These are phyloP conservation scores for Penicillium sp. DNA, from an alignment of 2,329 filamentous ascomycete species.

Conservation along the genomic window DNA sequence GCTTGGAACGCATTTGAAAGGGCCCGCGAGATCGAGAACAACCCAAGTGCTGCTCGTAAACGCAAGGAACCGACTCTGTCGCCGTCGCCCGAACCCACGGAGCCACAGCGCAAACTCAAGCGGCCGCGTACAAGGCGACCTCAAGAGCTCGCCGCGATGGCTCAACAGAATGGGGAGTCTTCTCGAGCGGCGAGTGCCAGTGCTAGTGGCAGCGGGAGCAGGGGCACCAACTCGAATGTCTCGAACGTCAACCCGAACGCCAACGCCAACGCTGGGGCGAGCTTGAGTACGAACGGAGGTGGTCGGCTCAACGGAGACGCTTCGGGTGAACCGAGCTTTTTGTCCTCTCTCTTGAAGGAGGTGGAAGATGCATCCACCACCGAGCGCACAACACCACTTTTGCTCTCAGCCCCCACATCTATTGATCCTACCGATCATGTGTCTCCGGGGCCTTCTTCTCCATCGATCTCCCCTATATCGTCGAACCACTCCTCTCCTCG, in stretches of 20 bases:
- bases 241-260: neutral
- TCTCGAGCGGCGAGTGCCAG: conserved; percentile 38
- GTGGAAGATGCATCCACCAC: conserved; percentile 66
- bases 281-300: conserved; percentile 20
- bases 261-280: neutral
- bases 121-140: conserved; percentile 79
- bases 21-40: conserved; percentile 71
- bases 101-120: conserved; percentile 84
- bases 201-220: neutral
- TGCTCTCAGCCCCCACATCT: conserved; percentile 41
- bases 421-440: conserved; percentile 47
- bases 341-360: conserved; percentile 86
- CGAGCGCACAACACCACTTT: conserved; percentile 37
- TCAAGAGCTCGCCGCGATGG: conserved; percentile 56
- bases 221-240: neutral
- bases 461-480: conserved; percentile 49
- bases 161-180: conserved; percentile 50
- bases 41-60: conserved; percentile 55
- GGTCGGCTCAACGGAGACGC: conserved; percentile 43
- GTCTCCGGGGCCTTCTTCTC: conserved; percentile 50
- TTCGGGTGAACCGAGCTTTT: conserved; percentile 72
- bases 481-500: conserved; percentile 50
- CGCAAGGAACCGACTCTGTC: conserved; percentile 70
- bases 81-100: conserved; percentile 70
- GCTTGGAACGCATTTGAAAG: conserved; percentile 93